phyloP scores from a whole-genome alignment of 2,329 filamentous ascomycete genomes.

The Trichoderma pleuroti region DNA sequence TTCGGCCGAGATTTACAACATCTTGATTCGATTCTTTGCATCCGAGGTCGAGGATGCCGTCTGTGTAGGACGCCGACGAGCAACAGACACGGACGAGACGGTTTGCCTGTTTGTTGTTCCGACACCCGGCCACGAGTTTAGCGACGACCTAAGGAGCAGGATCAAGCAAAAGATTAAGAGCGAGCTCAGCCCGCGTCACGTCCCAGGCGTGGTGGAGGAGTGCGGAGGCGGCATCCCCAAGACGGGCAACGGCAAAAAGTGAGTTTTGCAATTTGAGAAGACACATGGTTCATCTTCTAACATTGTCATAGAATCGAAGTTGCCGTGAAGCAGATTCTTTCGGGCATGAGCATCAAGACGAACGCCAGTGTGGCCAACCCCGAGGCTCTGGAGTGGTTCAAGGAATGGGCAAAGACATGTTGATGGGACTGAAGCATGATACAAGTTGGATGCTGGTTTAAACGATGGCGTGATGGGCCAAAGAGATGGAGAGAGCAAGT shows the following conservation, averaged over 20 bases:
- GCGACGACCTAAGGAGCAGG: slow-evolving; percentile 54
- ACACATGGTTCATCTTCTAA: not conserved
- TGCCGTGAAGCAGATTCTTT: slow-evolving; percentile 93
- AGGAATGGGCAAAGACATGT: slow-evolving; percentile 64
- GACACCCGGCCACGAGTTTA: slow-evolving; percentile 54
- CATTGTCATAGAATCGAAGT: slow-evolving; percentile 68
- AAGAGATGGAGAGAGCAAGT: not conserved
- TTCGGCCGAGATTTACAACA: slow-evolving; percentile 92
- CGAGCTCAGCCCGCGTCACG: slow-evolving; percentile 84
- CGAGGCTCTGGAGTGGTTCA: slow-evolving; percentile 84
- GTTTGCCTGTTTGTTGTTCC: slow-evolving; percentile 88
- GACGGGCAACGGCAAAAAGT: slow-evolving; percentile 95
- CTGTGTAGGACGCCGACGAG: slow-evolving; percentile 74
- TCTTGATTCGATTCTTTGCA: slow-evolving; percentile 80
- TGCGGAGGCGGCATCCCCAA: slow-evolving; percentile 79
- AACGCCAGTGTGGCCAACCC: slow-evolving; percentile 93
- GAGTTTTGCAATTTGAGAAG: slow-evolving; percentile 34
- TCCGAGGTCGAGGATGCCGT: slow-evolving; percentile 78
- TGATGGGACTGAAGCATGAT: slow-evolving; percentile 19
- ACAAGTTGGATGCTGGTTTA: not conserved
- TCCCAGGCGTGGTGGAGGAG: slow-evolving; percentile 77
- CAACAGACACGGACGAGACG: slow-evolving; percentile 73
- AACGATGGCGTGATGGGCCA: not conserved
- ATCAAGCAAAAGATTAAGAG: slow-evolving; percentile 68
- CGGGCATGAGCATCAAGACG: slow-evolving; percentile 79